These are phyloP conservation scores for Zygnema circumcarinatum DNA, from an alignment of 139 green algal genomes.

Conservation along the genomic window DNA sequence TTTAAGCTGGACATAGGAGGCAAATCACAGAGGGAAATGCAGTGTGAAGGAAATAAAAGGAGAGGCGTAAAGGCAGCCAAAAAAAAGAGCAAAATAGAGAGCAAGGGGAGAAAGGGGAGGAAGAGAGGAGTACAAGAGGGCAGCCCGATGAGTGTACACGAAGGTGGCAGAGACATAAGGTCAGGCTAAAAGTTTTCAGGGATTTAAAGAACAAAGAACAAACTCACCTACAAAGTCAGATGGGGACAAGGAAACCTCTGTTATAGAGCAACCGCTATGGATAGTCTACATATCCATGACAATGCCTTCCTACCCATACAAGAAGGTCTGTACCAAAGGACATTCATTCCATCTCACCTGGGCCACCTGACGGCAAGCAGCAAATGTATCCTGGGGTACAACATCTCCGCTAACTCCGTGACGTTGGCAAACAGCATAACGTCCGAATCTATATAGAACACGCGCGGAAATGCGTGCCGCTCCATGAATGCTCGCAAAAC, in stretches of 20 bases:
- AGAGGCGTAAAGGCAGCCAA: background rate
- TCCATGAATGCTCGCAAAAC: conserved; percentile 33
- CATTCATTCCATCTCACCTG: too few relatives aligned
- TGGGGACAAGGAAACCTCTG: too few relatives aligned
- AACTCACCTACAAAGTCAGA: too few relatives aligned
- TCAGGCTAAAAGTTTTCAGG: too few relatives aligned
- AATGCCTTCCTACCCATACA: too few relatives aligned
- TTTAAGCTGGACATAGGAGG: conserved; percentile 11
- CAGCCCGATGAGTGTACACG: background rate
- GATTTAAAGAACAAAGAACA: too few relatives aligned
- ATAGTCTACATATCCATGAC: too few relatives aligned
- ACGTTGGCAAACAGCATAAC: conserved; percentile 43
- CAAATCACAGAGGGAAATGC: background rate
- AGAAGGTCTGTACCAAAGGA: too few relatives aligned
- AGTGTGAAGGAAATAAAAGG: background rate
- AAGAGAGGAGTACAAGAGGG: background rate
- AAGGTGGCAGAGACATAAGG: too few relatives aligned
- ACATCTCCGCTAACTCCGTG: conserved; percentile 27
- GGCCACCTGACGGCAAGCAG: conserved; percentile 10
- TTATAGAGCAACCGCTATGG: too few relatives aligned
- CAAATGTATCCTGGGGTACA: background rate
- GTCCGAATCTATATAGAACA: conserved; percentile 37
- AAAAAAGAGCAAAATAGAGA: too few relatives aligned
- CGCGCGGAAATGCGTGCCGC: conserved; percentile 22
- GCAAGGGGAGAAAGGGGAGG: background rate